These are phyloP conservation scores for Spiraea crenata DNA, from an alignment of 331 rosid genomes.

Conservation along the genomic window DNA sequence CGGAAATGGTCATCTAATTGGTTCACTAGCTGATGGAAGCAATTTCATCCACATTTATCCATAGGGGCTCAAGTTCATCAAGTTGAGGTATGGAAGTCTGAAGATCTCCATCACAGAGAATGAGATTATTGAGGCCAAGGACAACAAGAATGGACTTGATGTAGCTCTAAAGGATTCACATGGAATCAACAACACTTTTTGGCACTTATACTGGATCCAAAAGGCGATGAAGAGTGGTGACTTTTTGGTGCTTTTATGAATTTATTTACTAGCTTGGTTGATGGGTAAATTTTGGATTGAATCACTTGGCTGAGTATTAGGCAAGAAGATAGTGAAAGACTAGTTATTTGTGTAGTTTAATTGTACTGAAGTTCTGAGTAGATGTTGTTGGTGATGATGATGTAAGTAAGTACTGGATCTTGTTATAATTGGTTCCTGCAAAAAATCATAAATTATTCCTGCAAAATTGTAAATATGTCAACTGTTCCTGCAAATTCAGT, in stretches of 20 bases:
- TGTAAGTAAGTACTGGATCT: no score
- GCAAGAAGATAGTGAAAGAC: not conserved
- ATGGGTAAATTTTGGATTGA: not conserved
- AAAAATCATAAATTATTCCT: no score
- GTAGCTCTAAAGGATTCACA: slow-evolving; percentile 15
- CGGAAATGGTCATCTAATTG: slow-evolving; percentile 18
- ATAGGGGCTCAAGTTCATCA: slow-evolving; percentile 11
- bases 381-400: no score
- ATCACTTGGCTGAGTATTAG: not conserved
- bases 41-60: not conserved
- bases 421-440: no score
- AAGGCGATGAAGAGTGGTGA: slow-evolving; percentile 13
- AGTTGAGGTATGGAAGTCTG: not conserved
- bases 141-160: not conserved
- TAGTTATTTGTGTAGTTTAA: not conserved
- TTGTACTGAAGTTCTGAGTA: no score
- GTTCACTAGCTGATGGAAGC: slow-evolving; percentile 16
- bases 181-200: slow-evolving; percentile 5
- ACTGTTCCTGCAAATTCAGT: no score
- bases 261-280: not conserved
- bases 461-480: no score
- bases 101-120: slow-evolving; percentile 3
- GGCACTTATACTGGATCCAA: slow-evolving; percentile 16
- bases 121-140: slow-evolving; percentile 8
- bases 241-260: slow-evolving; percentile 23